phyloP scores from a whole-genome alignment of 768 basidiomycete genomes.

The Serendipita sp. region DNA sequence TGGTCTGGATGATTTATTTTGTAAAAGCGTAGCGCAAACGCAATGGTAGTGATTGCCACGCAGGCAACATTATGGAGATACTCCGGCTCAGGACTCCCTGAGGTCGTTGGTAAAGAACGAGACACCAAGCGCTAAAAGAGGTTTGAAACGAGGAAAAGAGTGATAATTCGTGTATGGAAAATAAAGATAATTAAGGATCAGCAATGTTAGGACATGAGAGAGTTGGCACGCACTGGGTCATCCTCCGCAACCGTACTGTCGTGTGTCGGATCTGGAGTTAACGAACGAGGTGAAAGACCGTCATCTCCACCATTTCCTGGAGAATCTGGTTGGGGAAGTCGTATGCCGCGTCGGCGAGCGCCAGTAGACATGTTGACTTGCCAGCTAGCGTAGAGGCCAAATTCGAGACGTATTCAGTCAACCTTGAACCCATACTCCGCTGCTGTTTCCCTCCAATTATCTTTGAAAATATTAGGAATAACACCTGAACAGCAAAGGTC shows the following conservation, averaged over 20 bases:
- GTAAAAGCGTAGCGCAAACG: conserved; percentile 79
- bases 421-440: background rate
- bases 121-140: background rate
- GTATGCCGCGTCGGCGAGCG: conserved; percentile 1
- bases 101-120: background rate
- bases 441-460: background rate
- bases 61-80: conserved; percentile 10
- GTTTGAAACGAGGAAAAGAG: no score
- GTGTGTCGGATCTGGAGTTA: background rate
- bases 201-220: background rate
- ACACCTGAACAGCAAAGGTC: background rate
- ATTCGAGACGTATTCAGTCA: background rate
- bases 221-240: conserved; percentile 1
- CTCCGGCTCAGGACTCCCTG: background rate
- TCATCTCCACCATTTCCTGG: conserved; percentile 1
- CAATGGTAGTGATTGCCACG: conserved; percentile 36
- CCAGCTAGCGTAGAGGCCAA: background rate
- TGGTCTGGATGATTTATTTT: conserved; percentile 90
- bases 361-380: conserved; percentile 1
- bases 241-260: conserved; percentile 1
- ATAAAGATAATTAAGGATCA: background rate
- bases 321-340: conserved; percentile 4
- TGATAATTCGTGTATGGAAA: background rate
- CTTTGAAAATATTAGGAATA: background rate
- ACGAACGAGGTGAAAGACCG: background rate